Evolutionary conservation across 1,284 basidiomycete species (phyloP).

Genomic region (Ceratobasidium sp.): DNA sequence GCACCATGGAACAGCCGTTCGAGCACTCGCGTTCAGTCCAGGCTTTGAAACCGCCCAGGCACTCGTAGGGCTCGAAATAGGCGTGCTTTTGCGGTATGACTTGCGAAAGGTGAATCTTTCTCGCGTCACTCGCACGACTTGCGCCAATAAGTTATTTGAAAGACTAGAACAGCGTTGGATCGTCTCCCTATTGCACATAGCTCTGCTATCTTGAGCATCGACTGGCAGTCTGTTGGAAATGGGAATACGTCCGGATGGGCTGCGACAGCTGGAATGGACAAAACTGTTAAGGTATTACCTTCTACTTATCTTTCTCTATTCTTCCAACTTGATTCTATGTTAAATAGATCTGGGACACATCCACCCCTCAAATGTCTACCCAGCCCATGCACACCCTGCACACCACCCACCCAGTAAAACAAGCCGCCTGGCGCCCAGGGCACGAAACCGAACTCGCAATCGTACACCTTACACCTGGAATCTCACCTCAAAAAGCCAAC

Average conservation of each 20-base stretch:
- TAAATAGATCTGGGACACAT: constrained; percentile 80
- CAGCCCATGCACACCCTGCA: constrained; percentile 78
- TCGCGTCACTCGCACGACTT: constrained; percentile 56
- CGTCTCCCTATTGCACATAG: constrained; percentile 82
- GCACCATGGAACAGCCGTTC: constrained; percentile 76
- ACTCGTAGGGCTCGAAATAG: constrained; percentile 82
- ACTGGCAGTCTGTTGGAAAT: constrained; percentile 64
- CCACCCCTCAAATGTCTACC: constrained; percentile 64
- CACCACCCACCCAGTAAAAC: constrained; percentile 77
- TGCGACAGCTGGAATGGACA: constrained; percentile 82
- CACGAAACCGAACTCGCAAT: constrained; percentile 80
- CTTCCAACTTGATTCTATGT: constrained; percentile 6
- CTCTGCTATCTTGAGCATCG: constrained; percentile 77
- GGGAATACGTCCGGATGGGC: constrained; percentile 75
- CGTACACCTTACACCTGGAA: constrained; percentile 50
- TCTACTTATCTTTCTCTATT: constrained; percentile 21
- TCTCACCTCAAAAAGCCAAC: constrained; percentile 37
- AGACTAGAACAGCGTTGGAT: constrained; percentile 60
- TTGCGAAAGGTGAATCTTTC: constrained; percentile 65
- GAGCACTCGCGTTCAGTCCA: constrained; percentile 77
- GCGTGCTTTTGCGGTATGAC: constrained; percentile 75
- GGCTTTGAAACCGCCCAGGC: constrained; percentile 70
- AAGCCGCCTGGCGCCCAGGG: constrained; percentile 80
- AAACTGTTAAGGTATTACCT: constrained; percentile 74
- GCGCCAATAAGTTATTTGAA: constrained; percentile 55